Base-by-base conservation (phyloP, 1,139 yeast genomes). In the Debaryomycetaceae sp. region DNA sequence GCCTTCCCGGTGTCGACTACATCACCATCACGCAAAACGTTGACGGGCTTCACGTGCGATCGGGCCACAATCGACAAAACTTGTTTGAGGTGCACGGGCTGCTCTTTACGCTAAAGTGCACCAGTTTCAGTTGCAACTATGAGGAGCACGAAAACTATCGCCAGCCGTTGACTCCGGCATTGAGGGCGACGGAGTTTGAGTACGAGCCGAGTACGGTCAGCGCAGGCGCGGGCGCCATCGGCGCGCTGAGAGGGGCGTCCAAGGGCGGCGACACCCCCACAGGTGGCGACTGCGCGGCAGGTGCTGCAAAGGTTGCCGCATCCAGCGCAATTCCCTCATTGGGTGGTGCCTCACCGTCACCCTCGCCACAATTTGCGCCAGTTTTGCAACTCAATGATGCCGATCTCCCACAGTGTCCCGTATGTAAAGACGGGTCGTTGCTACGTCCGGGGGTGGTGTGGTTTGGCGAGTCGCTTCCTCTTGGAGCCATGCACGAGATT, bases 371-470 rank as follows among this genome's bases (percentile, higher is more conserved):
- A 32, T 63, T 69, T 34, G 46, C 53, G 3, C 77, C 79, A 1
- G 67, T 72, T 2, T 63, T 66, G 15, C 56, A 58, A 14, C 55
- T 83, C 2, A 58, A 63, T 2, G 69, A 62, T 29, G 50, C 56
- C 2, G 77, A 78, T 2, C 61, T 85, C n/a, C 95, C 95, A 1
- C 66, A 52, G 28, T 88, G 96, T 49, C 95, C 95, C 0, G 58
- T 60, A 7, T 86, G 96, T 48, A 52, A 61, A 9, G 56, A 44
- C 18, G 49, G 43, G 3, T 47, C 53, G 18, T 51, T 83, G 15
- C 55, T 86, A 34, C 64, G 96, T 17, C 96, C 96, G 0, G 95
- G 93, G 0, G 93, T 88, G 4, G 91, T 85, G 3, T 86, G 96
- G 96, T 85, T 82, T 56, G 96, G 96, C 4, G 96, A 86, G 52